Evolutionary conservation across 1,139 yeast species (phyloP).

Genomic region (Blastobotrys elegans): DNA sequence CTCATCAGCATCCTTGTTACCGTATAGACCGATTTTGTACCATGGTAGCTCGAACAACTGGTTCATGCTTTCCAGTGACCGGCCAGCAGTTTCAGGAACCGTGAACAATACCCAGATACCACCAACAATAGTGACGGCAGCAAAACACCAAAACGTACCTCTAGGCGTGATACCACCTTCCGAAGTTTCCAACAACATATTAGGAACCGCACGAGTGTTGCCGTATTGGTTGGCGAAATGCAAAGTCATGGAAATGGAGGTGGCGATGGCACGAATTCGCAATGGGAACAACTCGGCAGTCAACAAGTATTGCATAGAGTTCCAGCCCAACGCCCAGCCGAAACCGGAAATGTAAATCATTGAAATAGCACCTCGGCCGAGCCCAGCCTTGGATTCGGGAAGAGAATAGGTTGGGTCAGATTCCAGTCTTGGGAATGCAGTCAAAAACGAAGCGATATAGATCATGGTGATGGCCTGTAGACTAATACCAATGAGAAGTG

Average conservation of each 20-base stretch:
- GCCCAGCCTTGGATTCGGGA: too few relatives aligned
- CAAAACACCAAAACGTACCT: constrained; percentile 17
- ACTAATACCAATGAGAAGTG: constrained; percentile 40
- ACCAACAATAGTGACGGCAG: constrained; percentile 31
- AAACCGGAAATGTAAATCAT: constrained; percentile 49
- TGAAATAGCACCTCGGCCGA: constrained; percentile 42
- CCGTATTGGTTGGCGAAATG: constrained; percentile 60
- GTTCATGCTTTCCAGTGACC: constrained; percentile 53
- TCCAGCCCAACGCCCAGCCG: constrained; percentile 64
- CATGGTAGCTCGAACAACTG: constrained; percentile 55
- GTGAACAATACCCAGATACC: constrained; percentile 39
- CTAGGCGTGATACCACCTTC: constrained; percentile 55
- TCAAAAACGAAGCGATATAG: too few relatives aligned
- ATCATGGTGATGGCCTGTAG: constrained; percentile 36
- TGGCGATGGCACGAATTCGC: constrained; percentile 50
- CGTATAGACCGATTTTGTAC: constrained; percentile 33
- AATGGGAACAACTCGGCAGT: constrained; percentile 58
- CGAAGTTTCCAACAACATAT: constrained; percentile 45
- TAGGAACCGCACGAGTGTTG: constrained; percentile 54
- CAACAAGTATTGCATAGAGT: constrained; percentile 52
- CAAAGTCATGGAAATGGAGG: constrained; percentile 36
- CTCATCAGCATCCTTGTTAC: neutral
- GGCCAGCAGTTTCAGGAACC: constrained; percentile 50
- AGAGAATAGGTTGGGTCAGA: neutral
- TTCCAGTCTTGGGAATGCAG: neutral